phyloP scores from a whole-genome alignment of 352 stramenopile genomes.

The Pythium phragmitis region DNA sequence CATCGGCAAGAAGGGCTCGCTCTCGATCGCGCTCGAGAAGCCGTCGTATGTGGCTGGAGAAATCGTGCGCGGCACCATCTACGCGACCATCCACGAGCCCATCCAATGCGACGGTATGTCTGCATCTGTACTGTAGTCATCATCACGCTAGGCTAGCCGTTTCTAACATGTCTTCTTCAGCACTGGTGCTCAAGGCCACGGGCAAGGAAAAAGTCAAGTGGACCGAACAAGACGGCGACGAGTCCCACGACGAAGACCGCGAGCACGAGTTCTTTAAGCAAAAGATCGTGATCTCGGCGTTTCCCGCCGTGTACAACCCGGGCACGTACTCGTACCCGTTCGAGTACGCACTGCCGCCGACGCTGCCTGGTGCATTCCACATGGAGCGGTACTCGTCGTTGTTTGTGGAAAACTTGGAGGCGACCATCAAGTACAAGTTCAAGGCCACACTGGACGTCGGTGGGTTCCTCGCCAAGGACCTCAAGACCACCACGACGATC shows the following conservation, averaged over 20 bases:
- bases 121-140: no score
- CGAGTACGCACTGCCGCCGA: conserved; percentile 53
- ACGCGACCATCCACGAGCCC: conserved; percentile 51
- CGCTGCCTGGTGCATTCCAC: conserved; percentile 54
- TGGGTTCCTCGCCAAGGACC: conserved; percentile 58
- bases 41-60: conserved; percentile 61
- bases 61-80: conserved; percentile 60
- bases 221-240: conserved; percentile 37
- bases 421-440: conserved; percentile 79
- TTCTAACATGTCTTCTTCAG: conserved; percentile 22
- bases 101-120: conserved; percentile 52
- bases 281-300: conserved; percentile 58
- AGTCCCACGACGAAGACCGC: conserved; percentile 31
- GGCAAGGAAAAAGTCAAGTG: conserved; percentile 73
- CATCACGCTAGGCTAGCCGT: not conserved
- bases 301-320: conserved; percentile 33
- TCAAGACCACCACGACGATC: conserved; percentile 57
- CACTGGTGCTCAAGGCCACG: conserved; percentile 60
- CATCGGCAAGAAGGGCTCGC: conserved; percentile 61
- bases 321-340: conserved; percentile 68
- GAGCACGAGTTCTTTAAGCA: conserved; percentile 72
- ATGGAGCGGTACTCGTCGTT: conserved; percentile 46
- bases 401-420: conserved; percentile 43
- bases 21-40: conserved; percentile 59
- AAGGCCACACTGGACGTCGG: conserved; percentile 65